Evolutionary conservation across 140 eudicot species (phyloP), one percentile per base, ranked within the genome.

Genomic region (Eryngium alpinum): DNA sequence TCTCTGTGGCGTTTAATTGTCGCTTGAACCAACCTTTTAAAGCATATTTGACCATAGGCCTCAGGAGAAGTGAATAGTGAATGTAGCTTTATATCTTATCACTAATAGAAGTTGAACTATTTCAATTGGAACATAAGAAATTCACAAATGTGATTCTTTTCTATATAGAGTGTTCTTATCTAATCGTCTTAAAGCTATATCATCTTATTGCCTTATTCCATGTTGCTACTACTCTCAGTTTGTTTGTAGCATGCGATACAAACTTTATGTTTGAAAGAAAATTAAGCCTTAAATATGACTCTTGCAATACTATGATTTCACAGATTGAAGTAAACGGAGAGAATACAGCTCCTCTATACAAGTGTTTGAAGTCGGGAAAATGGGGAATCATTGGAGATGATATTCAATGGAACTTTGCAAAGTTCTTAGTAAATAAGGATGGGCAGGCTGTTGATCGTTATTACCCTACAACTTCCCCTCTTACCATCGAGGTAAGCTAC

Each of bases 281-380:
- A n/a, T n/a, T n/a, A n/a, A n/a, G n/a, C n/a, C n/a, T n/a, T n/a
- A 29, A 15, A 15, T 67, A 27, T 2, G 75, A 14, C 33, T 44
- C 32, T 49, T 4, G 10, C 14, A 25, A 49, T 33, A 53, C 3
- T 60, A 0, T 18, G 11, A 1, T 56, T 77, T 33, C 29, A 59
- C 79, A 92, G 98, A 88, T 92, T 83, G 97, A 94, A 77, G 98
- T 90, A 83, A 94, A 94, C 78, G 97, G 98, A 6, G 79, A 87
- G 16, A 82, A 87, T 44, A 71, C 94, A 49, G 86, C 93, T 62
- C 97, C 98, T 27, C 44, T 94, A 29, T 94, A 88, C 89, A 88
- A 94, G 89, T 90, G 89, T 83, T 81, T 92, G 88, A 94, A 94
- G 84, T 82, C 86, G 21, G 96, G 94, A 67, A 90, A 90, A 81